A percentile compares a stretch with the other conserved stretches of the same genome.
Evolutionary conservation across 176 grass and related monocot genomes (phyloP).

Genomic region (Musa schizocarpa): DNA sequence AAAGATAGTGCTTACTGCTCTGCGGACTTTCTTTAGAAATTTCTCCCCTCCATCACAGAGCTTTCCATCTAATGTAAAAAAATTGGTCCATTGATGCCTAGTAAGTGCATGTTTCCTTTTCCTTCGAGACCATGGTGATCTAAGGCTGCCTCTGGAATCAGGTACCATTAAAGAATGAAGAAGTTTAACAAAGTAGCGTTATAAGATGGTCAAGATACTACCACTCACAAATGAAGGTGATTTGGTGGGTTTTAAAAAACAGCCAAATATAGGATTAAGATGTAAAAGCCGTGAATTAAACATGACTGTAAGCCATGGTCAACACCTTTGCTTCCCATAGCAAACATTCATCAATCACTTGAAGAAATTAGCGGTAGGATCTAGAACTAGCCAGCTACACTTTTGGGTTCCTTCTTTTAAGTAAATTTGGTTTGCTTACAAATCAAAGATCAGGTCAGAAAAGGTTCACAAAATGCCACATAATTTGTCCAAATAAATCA

Average conservation of each 20-base stretch:
- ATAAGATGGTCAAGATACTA: neutral
- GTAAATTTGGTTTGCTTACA: neutral
- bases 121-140: conserved; percentile 66
- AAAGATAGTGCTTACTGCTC: conserved; percentile 47
- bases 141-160: conserved; percentile 57
- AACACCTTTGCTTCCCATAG: too few species aligned
- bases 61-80: conserved; percentile 66
- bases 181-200: neutral
- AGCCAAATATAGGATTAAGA: neutral
- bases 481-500: neutral
- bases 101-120: conserved; percentile 43
- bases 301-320: neutral
- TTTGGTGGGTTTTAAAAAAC: neutral
- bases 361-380: neutral
- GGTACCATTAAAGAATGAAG: neutral
- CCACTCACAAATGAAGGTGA: neutral
- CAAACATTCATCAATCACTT: too few species aligned
- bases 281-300: neutral
- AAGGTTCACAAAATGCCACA: neutral
- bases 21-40: conserved; percentile 76
- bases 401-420: neutral
- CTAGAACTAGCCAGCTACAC: neutral
- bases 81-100: conserved; percentile 42
- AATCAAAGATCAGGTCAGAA: neutral
- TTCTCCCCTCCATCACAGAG: conserved; percentile 51